Evolutionary conservation across 208 protist genomes (phyloP), one percentile per base, ranked within the genome.

Genomic region (Leishmania guyanensis): DNA sequence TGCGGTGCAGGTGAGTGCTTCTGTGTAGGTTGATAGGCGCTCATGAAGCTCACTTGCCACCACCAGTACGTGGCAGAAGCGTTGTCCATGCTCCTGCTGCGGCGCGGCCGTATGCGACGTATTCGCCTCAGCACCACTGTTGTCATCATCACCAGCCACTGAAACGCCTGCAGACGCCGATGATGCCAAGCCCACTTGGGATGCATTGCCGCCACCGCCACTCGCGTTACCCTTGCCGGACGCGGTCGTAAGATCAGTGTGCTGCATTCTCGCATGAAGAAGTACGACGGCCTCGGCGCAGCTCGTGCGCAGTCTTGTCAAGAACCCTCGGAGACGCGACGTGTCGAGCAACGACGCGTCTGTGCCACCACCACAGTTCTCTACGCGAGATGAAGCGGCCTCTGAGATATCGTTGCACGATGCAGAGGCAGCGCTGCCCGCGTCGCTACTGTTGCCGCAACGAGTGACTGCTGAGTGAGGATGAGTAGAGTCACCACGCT

Each of bases 21-120:
- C 72, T 56, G 10, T 29, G 46, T 78, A 64, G 36, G 33, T 16
- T 77, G 5, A 60, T 33, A 79, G 60, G n/a, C 58, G 76, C 29
- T 54, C n/a, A 50, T 79, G 62, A 50, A 79, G 76, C 60, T 69
- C 76, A 29, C 26, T 54, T n/a, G 76, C 33, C 48, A 79, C 39
- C 5, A 62, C 39, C 9, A 50, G 36, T 29, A 79, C 60, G 46
- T 71, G 22, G 43, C 54, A 51, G 50, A 71, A 79, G 46, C 48
- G 64, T 5, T 50, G 76, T 12, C 76, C 76, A 53, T 79, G 76
- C 50, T 72, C 62, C 62, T 79, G 36, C 33, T 48, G 72, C 72
- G 51, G 51, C n/a, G 26, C 17, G 50, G 29, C 51, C 14, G 29
- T 29, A 22, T 62, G 72, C 51, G 14, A 54, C 4, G 1, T 46